Evolutionary conservation across 1,284 basidiomycete species (phyloP).

Genomic region (Leccinum subrobustum): DNA sequence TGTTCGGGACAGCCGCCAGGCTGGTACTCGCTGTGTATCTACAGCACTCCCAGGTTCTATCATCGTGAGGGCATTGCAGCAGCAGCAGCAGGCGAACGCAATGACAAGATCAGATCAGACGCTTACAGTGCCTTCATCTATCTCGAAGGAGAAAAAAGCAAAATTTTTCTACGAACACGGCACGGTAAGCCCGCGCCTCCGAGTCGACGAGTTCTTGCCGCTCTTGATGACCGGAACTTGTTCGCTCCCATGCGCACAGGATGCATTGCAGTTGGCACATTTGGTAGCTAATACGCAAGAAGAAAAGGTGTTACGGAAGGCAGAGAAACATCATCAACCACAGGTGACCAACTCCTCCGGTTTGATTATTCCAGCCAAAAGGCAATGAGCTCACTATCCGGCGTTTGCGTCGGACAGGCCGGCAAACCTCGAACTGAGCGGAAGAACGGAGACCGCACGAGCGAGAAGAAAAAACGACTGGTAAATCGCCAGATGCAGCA

Average conservation of each 20-base stretch:
- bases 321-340: slow-evolving; percentile 35
- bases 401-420: slow-evolving; percentile 15
- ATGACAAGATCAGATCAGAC: slow-evolving; percentile 30
- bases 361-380: slow-evolving; percentile 11
- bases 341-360: slow-evolving; percentile 29
- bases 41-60: slow-evolving; percentile 13
- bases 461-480: slow-evolving; percentile 25
- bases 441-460: slow-evolving; percentile 14
- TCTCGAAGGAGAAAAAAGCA: slow-evolving; percentile 26
- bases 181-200: slow-evolving; percentile 26
- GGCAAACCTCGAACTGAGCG: slow-evolving; percentile 17
- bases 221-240: slow-evolving; percentile 25
- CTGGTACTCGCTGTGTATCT: background rate
- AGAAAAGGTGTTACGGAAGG: slow-evolving; percentile 36
- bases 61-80: slow-evolving; percentile 12
- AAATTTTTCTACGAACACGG: slow-evolving; percentile 36
- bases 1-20: background rate
- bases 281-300: slow-evolving; percentile 42
- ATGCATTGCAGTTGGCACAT: slow-evolving; percentile 42
- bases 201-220: slow-evolving; percentile 1
- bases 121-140: slow-evolving; percentile 23
- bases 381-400: slow-evolving; percentile 23
- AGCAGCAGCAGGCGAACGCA: slow-evolving; percentile 6
- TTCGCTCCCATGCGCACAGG: slow-evolving; percentile 33
- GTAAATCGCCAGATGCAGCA: slow-evolving; percentile 30